These are phyloP conservation scores for Maudiozyma turicensis DNA, from an alignment of 805 yeast species.

Conservation along the genomic window DNA sequence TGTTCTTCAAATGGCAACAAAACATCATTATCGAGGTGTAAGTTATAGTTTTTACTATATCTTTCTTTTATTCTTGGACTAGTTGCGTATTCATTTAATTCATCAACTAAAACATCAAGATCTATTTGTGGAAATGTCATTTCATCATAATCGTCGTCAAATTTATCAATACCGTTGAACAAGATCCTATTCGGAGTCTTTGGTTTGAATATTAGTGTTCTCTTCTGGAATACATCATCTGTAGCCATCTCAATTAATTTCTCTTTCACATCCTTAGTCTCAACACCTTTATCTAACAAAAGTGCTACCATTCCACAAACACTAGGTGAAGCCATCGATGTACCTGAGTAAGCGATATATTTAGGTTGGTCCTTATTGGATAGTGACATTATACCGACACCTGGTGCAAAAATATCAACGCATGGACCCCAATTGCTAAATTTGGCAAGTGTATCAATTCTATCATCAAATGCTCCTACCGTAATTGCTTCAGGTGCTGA, in stretches of 20 bases:
- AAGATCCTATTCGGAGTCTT: conserved; percentile 54
- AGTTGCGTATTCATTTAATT: conserved; percentile 6
- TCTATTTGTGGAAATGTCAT: conserved; percentile 19
- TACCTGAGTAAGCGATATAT: conserved; percentile 45
- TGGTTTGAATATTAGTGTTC: conserved; percentile 37
- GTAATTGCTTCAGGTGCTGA: conserved; percentile 63
- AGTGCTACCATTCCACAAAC: conserved; percentile 59
- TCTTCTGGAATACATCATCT: conserved; percentile 37
- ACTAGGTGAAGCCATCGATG: conserved; percentile 74
- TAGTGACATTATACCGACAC: conserved; percentile 56
- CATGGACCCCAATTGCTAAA: conserved; percentile 94
- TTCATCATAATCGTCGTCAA: conserved; percentile 26
- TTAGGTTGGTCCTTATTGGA: conserved; percentile 23
- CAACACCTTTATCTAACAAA: conserved; percentile 43
- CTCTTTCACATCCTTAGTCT: conserved; percentile 33
- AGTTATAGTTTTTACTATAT: not conserved
- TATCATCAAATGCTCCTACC: conserved; percentile 83
- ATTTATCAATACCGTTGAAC: conserved; percentile 29
- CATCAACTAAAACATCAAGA: conserved; percentile 15
- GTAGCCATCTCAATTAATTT: conserved; percentile 39
- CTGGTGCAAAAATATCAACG: conserved; percentile 79
- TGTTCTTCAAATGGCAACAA: not conserved
- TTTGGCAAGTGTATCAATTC: conserved; percentile 55
- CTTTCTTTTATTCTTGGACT: not conserved
- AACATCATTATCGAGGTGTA: conserved; percentile 2